Percentiles rank a stretch among this genome's conserved stretches.
These are phyloP conservation scores for Pholiota conissans DNA, from an alignment of 768 basidiomycete genomes.

Conservation along the genomic window DNA sequence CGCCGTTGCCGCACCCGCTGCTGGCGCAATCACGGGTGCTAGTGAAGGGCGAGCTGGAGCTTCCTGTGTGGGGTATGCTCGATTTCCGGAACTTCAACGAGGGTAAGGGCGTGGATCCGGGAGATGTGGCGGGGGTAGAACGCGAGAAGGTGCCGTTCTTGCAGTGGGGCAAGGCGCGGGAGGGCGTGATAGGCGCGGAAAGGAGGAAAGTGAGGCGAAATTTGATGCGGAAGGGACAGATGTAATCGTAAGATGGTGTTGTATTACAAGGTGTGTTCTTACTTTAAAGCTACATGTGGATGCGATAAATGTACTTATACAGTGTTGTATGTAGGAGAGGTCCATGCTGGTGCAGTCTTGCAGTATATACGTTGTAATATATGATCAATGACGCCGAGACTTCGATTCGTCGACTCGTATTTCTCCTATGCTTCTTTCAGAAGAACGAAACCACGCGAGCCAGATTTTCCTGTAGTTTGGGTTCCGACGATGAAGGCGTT, in stretches of 20 bases:
- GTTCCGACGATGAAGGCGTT: no score
- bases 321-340: background rate
- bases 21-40: constrained; percentile 49
- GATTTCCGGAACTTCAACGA: constrained; percentile 49
- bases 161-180: constrained; percentile 72
- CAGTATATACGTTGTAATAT: background rate
- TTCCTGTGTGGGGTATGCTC: constrained; percentile 86
- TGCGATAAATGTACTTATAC: no score
- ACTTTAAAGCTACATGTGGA: background rate
- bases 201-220: constrained; percentile 78
- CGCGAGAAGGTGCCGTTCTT: constrained; percentile 70
- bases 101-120: constrained; percentile 18
- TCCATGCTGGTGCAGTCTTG: background rate
- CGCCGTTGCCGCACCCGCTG: constrained; percentile 59
- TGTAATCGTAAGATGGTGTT: constrained; percentile 42
- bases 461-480: constrained; percentile 16
- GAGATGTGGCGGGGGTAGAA: constrained; percentile 47
- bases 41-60: constrained; percentile 86
- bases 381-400: background rate
- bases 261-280: background rate
- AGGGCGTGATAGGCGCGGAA: constrained; percentile 61
- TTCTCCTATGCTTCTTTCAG: background rate
- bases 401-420: background rate
- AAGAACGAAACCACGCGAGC: constrained; percentile 9
- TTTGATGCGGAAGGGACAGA: constrained; percentile 81